Evolutionary conservation across 805 yeast species (phyloP).

Genomic region (Candida piceae): DNA sequence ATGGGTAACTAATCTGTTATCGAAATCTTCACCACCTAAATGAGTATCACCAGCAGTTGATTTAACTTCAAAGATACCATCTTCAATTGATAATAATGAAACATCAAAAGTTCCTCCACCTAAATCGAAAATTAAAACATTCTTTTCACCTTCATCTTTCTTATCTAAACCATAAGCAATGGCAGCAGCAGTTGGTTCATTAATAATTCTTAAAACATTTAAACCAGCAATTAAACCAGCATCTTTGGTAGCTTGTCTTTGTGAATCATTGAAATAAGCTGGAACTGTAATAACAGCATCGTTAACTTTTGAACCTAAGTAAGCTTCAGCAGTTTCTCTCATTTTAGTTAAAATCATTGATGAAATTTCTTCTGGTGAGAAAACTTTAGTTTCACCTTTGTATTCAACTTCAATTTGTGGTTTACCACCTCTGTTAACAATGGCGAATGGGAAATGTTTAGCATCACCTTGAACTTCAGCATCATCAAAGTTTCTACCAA

Average conservation of each 20-base stretch:
- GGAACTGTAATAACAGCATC: slow-evolving; percentile 91
- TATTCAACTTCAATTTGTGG: slow-evolving; percentile 81
- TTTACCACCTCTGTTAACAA: slow-evolving; percentile 67
- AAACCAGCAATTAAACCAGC: slow-evolving; percentile 97
- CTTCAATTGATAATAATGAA: slow-evolving; percentile 92
- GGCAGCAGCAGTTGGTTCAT: slow-evolving; percentile 93
- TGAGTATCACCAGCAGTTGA: slow-evolving; percentile 96
- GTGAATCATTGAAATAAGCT: slow-evolving; percentile 87
- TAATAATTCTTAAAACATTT: slow-evolving; percentile 83
- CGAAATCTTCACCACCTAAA: slow-evolving; percentile 87
- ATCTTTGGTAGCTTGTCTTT: slow-evolving; percentile 92
- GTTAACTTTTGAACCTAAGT: slow-evolving; percentile 79
- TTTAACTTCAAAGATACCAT: slow-evolving; percentile 96
- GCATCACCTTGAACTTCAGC: slow-evolving; percentile 67
- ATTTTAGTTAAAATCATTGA: slow-evolving; percentile 85
- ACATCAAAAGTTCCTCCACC: slow-evolving; percentile 99
- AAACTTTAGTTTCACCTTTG: slow-evolving; percentile 79
- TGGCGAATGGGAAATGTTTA: slow-evolving; percentile 65
- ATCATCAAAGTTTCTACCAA: slow-evolving; percentile 68
- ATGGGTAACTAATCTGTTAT: slow-evolving; percentile 77
- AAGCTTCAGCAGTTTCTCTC: slow-evolving; percentile 97
- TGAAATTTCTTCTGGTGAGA: slow-evolving; percentile 92
- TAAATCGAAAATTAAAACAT: slow-evolving; percentile 90
- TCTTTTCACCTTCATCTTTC: slow-evolving; percentile 36
- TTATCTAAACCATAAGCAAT: slow-evolving; percentile 92